Percentiles rank a stretch among this genome's conserved stretches.
Evolutionary conservation across 2,329 filamentous ascomycete genomes (phyloP).

Genomic region (Fusarium globosum): DNA sequence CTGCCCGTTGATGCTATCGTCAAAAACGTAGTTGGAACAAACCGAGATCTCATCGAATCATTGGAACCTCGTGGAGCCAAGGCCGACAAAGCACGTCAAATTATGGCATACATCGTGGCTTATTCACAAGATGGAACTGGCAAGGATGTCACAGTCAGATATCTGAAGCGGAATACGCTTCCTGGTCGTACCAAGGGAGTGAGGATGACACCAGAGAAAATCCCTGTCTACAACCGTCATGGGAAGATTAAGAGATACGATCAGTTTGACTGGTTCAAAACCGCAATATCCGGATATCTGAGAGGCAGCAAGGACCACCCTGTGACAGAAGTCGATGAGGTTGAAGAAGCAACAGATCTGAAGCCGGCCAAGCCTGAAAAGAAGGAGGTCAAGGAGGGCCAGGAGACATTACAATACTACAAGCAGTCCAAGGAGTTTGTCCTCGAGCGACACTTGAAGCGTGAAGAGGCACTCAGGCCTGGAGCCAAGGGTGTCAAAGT

Average conservation of each 20-base stretch:
- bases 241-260: slow-evolving; percentile 83
- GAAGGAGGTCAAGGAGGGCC: slow-evolving; percentile 78
- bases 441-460: slow-evolving; percentile 84
- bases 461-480: slow-evolving; percentile 87
- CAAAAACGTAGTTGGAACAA: slow-evolving; percentile 75
- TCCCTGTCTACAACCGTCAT: slow-evolving; percentile 80
- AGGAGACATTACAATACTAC: slow-evolving; percentile 88
- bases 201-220: slow-evolving; percentile 80
- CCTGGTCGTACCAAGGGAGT: slow-evolving; percentile 92
- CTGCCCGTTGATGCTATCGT: slow-evolving; percentile 82
- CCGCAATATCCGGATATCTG: slow-evolving; percentile 78
- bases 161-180: slow-evolving; percentile 82
- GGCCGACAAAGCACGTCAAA: slow-evolving; percentile 87
- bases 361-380: slow-evolving; percentile 77
- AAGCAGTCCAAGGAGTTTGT: slow-evolving; percentile 88
- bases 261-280: slow-evolving; percentile 88
- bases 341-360: slow-evolving; percentile 83
- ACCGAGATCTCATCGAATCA: slow-evolving; percentile 75
- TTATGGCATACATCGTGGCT: slow-evolving; percentile 89
- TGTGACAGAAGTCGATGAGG: slow-evolving; percentile 77
- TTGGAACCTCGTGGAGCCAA: slow-evolving; percentile 87
- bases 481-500: slow-evolving; percentile 75
- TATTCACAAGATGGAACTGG: slow-evolving; percentile 86
- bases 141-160: slow-evolving; percentile 94
- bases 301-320: slow-evolving; percentile 61